Evolutionary conservation across 352 stramenopile genomes (phyloP).

Genomic region (Globisporangium sylvaticum): DNA sequence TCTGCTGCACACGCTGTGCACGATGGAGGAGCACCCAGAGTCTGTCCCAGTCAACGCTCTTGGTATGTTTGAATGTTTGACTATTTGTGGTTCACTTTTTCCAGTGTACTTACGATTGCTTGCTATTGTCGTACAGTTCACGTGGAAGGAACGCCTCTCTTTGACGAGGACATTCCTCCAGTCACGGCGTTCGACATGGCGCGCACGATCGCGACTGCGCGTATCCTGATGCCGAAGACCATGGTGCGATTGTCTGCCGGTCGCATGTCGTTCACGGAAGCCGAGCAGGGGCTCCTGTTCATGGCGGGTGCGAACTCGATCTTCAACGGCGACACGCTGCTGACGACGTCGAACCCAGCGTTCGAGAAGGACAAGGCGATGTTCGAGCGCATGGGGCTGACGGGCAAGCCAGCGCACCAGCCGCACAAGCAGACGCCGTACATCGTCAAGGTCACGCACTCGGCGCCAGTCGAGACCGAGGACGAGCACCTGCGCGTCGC

Average conservation of each 20-base stretch:
- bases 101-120: not conserved
- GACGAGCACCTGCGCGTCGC: slow-evolving; percentile 10
- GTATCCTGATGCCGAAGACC: slow-evolving; percentile 96
- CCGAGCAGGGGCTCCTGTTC: slow-evolving; percentile 96
- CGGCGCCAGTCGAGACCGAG: slow-evolving; percentile 33
- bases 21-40: slow-evolving; percentile 95
- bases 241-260: slow-evolving; percentile 97
- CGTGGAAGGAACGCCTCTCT: slow-evolving; percentile 94
- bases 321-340: slow-evolving; percentile 97
- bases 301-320: slow-evolving; percentile 98
- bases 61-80: not conserved
- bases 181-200: slow-evolving; percentile 97
- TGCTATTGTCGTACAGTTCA: slow-evolving; percentile 49
- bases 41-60: slow-evolving; percentile 97
- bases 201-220: slow-evolving; percentile 96
- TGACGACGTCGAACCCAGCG: slow-evolving; percentile 95
- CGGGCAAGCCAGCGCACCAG: slow-evolving; percentile 94
- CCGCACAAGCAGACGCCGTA: slow-evolving; percentile 77
- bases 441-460: slow-evolving; percentile 81
- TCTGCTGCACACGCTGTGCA: slow-evolving; percentile 94
- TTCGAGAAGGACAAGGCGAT: slow-evolving; percentile 94
- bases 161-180: slow-evolving; percentile 80
- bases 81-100: not conserved
- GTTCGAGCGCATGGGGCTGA: slow-evolving; percentile 94
- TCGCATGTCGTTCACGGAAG: slow-evolving; percentile 95